Conservation (phyloP, 139 green algal genomes). For the Chlamydomonas sp. region DNA sequence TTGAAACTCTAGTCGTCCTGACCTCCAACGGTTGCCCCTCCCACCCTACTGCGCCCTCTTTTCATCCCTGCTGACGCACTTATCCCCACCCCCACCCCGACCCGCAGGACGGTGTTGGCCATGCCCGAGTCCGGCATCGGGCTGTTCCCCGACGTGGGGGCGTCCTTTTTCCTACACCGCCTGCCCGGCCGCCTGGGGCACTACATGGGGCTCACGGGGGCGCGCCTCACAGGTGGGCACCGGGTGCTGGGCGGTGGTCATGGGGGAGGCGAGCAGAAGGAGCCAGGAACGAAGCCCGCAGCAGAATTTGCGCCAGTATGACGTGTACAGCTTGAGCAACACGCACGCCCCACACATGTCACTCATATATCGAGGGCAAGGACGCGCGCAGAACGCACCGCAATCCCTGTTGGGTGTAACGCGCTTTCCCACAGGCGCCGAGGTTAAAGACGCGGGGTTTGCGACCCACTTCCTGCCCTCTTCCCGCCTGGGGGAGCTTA, state of each 20-base stretch:
- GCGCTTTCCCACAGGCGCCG: constrained; percentile 55
- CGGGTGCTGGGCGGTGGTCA: background rate
- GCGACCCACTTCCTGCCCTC: constrained; percentile 90
- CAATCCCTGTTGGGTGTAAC: constrained; percentile 28
- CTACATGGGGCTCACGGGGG: constrained; percentile 87
- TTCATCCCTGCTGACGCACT: background rate
- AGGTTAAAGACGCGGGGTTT: constrained; percentile 76
- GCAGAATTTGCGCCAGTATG: background rate
- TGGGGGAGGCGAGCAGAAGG: too few relatives aligned
- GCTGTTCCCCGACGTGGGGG: constrained; percentile 95
- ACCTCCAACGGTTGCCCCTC: background rate
- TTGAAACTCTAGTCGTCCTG: too few relatives aligned
- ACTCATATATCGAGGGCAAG: too few relatives aligned
- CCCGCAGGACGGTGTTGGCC: constrained; percentile 88
- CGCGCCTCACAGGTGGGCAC: constrained; percentile 73
- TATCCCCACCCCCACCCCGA: background rate
- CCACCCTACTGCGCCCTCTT: background rate
- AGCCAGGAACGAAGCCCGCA: too few relatives aligned
- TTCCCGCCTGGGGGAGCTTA: constrained; percentile 55
- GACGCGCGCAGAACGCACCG: background rate
- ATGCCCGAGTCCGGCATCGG: constrained; percentile 98
- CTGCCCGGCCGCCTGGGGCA: constrained; percentile 73
- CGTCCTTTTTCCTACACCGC: constrained; percentile 82
- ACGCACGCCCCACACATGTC: background rate
- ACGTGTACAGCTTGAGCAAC: background rate